Percentiles rank a stretch among this genome's conserved stretches.
Conservation (phyloP, 257 asterid genomes). For the Prunella vulgaris region DNA sequence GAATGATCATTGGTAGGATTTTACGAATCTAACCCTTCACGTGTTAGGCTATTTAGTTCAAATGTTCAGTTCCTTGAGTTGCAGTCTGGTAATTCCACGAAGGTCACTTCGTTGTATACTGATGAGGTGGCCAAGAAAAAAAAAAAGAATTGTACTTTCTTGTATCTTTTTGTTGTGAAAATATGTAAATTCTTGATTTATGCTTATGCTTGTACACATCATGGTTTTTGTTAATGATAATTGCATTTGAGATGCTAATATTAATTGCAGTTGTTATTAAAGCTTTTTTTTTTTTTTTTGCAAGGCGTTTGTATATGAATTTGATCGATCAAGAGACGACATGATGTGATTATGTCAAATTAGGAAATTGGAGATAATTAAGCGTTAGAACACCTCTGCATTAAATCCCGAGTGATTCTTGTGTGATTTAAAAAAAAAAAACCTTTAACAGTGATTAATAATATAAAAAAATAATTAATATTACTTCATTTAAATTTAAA, state of each 20-base stretch:
- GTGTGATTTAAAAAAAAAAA: too few relatives aligned
- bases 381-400: too few relatives aligned
- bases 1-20: slow-evolving; percentile 18
- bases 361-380: too few relatives aligned
- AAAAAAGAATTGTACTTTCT: neutral
- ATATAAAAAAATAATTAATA: too few relatives aligned
- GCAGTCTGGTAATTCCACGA: neutral
- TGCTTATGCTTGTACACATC: slow-evolving; percentile 30
- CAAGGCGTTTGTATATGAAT: too few relatives aligned
- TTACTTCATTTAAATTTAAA: too few relatives aligned
- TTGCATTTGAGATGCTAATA: neutral
- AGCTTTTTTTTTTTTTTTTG: too few relatives aligned
- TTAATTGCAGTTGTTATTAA: too few relatives aligned
- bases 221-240: slow-evolving; percentile 13
- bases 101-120: neutral
- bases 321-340: too few relatives aligned
- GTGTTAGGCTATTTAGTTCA: slow-evolving; percentile 1
- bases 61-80: neutral
- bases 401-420: too few relatives aligned
- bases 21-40: slow-evolving; percentile 22
- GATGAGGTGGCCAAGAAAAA: slow-evolving; percentile 11
- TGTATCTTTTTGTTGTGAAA: slow-evolving; percentile 4
- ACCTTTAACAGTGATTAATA: too few relatives aligned
- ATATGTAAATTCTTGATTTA: slow-evolving; percentile 33
- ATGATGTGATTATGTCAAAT: too few relatives aligned